Percentiles rank a stretch among this genome's conserved stretches.
These are phyloP conservation scores for Groenewaldozyma tartarivorans DNA, from an alignment of 805 yeast species.

Conservation along the genomic window DNA sequence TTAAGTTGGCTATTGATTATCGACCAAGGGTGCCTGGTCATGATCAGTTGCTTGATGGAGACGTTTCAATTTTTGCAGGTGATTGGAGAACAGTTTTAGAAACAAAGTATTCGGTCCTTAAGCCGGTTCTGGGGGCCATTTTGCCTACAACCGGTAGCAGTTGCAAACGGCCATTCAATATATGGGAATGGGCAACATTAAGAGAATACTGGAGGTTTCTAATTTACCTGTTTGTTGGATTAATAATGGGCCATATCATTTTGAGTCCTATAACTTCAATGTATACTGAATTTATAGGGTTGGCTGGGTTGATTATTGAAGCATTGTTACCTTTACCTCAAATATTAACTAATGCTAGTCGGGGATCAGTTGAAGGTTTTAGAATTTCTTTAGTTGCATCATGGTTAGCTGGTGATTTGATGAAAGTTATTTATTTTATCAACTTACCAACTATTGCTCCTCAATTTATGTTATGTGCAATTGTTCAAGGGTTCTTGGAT, in stretches of 20 bases:
- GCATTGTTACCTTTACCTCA: conserved; percentile 35
- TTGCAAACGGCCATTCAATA: conserved; percentile 36
- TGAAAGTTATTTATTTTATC: conserved; percentile 35
- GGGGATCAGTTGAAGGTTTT: conserved; percentile 69
- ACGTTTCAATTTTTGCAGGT: no score
- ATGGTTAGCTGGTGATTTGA: conserved; percentile 84
- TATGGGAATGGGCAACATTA: conserved; percentile 82
- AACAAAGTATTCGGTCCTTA: neutral
- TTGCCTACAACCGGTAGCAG: neutral
- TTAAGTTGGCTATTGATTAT: conserved; percentile 47
- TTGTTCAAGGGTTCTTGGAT: conserved; percentile 18
- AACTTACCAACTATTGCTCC: conserved; percentile 13
- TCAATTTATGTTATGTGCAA: conserved; percentile 21
- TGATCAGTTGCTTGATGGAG: conserved; percentile 14
- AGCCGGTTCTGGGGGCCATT: neutral
- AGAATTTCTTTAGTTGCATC: conserved; percentile 63
- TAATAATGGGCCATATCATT: conserved; percentile 21
- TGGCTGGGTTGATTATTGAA: conserved; percentile 52
- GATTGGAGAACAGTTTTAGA: neutral
- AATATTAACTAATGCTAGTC: conserved; percentile 69
- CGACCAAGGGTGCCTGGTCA: conserved; percentile 15
- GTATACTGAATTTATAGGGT: conserved; percentile 47
- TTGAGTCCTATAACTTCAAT: conserved; percentile 15
- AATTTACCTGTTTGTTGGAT: conserved; percentile 29
- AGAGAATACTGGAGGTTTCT: conserved; percentile 56